Conservation (phyloP, 257 asterid species). For the Thymus mandschuricus region DNA sequence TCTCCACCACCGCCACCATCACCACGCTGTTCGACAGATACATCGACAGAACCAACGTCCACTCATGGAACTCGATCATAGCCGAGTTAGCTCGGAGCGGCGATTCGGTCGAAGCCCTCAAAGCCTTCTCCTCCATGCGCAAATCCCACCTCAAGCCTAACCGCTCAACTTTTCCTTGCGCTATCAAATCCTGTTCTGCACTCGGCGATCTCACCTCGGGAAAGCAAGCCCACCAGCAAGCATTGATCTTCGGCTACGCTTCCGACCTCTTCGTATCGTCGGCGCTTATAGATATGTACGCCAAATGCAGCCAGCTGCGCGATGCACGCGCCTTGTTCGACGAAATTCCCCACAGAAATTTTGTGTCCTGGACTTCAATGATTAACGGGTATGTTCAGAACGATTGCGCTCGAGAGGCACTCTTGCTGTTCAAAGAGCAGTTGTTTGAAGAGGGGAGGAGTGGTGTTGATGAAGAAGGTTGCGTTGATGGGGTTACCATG, state of each 20-base stretch:
- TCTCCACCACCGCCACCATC: conserved; percentile 49
- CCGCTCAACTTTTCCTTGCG: conserved; percentile 81
- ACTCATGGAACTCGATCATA: conserved; percentile 92
- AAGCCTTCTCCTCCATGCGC: conserved; percentile 88
- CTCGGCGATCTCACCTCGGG: conserved; percentile 76
- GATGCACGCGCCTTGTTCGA: conserved; percentile 79
- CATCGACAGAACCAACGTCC: conserved; percentile 64
- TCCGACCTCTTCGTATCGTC: conserved; percentile 74
- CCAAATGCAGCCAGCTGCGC: conserved; percentile 62
- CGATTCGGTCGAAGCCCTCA: conserved; percentile 76
- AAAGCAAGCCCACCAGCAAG: conserved; percentile 88
- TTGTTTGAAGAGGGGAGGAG: conserved; percentile 49
- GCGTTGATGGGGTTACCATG: conserved; percentile 73
- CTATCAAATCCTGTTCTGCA: conserved; percentile 87
- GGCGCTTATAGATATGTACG: conserved; percentile 83
- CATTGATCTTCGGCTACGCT: conserved; percentile 64
- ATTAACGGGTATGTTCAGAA: conserved; percentile 78
- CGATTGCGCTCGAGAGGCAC: conserved; percentile 57
- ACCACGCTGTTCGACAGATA: conserved; percentile 68
- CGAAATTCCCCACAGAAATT: conserved; percentile 72
- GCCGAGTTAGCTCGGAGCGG: conserved; percentile 87
- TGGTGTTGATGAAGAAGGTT: conserved; percentile 37
- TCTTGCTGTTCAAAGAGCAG: conserved; percentile 67
- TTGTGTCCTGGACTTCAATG: conserved; percentile 96
- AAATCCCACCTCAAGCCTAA: conserved; percentile 73